phyloP scores from a whole-genome alignment of 129 eudicot genomes.

The Dittrichia graveolens region DNA sequence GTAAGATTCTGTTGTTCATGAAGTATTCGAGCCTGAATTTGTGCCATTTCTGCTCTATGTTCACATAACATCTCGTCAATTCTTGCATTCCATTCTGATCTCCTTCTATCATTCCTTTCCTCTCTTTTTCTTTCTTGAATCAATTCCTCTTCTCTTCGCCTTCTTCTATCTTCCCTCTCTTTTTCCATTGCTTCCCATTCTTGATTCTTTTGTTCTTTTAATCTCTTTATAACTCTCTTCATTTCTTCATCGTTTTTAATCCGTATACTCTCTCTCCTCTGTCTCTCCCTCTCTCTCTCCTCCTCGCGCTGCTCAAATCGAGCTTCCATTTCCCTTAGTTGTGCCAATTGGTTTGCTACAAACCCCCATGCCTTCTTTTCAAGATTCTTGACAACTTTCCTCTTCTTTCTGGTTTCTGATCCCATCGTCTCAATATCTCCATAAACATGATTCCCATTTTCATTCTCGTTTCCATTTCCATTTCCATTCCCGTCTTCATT shows the following conservation, averaged over 20 bases:
- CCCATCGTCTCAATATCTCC: constrained; percentile 65
- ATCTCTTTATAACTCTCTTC: constrained; percentile 46
- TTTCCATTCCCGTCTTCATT: constrained; percentile 1
- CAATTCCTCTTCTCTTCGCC: constrained; percentile 67
- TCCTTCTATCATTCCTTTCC: constrained; percentile 62
- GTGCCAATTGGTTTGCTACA: constrained; percentile 64
- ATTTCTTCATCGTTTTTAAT: constrained; percentile 54
- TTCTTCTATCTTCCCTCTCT: constrained; percentile 64
- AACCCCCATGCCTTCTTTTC: constrained; percentile 78
- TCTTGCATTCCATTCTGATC: constrained; percentile 82
- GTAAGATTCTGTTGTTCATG: constrained; percentile 84
- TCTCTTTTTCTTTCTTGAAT: constrained; percentile 67
- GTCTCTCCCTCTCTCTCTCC: constrained; percentile 78
- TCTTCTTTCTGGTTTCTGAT: constrained; percentile 64
- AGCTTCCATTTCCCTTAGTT: constrained; percentile 68
- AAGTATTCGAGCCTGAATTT: constrained; percentile 73
- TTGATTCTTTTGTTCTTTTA: constrained; percentile 54
- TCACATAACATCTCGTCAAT: constrained; percentile 74
- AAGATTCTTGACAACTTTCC: constrained; percentile 54
- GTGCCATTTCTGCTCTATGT: constrained; percentile 84
- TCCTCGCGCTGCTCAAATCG: constrained; percentile 77
- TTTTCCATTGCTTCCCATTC: constrained; percentile 78
- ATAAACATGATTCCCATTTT: constrained; percentile 38
- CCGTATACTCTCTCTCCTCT: constrained; percentile 53
- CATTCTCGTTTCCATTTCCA: constrained; percentile 15